Evolutionary conservation across 345 rosid genomes (phyloP).

Genomic region (Microcos paniculata): DNA sequence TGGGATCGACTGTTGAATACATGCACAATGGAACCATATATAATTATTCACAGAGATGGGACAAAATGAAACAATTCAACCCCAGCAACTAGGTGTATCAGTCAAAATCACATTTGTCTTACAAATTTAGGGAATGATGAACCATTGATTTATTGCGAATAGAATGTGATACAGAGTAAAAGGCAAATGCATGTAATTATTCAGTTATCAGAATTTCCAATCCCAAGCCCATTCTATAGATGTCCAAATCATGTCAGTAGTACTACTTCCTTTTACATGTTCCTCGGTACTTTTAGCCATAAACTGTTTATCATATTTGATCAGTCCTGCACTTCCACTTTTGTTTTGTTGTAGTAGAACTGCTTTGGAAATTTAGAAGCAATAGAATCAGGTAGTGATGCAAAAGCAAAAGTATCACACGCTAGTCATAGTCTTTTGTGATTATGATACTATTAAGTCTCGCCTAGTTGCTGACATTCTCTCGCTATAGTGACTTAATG

Average conservation of each 20-base stretch:
- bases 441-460: not conserved
- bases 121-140: not conserved
- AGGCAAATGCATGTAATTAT: not conserved
- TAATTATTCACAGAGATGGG: slow-evolving; percentile 14
- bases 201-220: not conserved
- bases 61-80: slow-evolving; percentile 14
- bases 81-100: slow-evolving; percentile 7
- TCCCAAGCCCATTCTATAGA: not conserved
- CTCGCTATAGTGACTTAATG: not conserved
- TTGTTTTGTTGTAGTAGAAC: not conserved
- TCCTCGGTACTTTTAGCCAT: slow-evolving; percentile 6
- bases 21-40: slow-evolving; percentile 30
- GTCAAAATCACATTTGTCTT: not conserved
- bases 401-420: not conserved
- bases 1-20: slow-evolving; percentile 71
- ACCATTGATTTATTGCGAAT: not conserved
- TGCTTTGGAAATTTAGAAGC: not conserved
- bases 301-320: not conserved
- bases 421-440: not conserved
- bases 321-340: not conserved
- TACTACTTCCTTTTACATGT: not conserved
- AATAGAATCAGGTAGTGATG: not conserved
- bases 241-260: not conserved
- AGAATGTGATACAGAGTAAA: not conserved
- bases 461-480: not conserved